These are phyloP conservation scores for Magnolia kwangsiensis DNA, from an alignment of 164 flowering plant species.

Conservation along the genomic window DNA sequence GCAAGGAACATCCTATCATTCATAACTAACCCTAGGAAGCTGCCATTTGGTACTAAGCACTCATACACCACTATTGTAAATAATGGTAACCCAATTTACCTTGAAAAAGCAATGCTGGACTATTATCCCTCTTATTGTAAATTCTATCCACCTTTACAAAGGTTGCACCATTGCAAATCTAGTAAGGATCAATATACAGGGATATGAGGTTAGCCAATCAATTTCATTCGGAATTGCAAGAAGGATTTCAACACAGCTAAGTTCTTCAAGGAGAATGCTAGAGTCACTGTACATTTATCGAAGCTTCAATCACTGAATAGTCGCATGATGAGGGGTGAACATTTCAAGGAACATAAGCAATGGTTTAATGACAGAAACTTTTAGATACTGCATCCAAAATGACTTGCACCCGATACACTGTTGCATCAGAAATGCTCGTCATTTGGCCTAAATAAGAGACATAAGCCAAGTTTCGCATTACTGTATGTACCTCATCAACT, in stretches of 20 bases:
- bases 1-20: constrained; percentile 13
- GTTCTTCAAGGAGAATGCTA: constrained; percentile 1
- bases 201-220: neutral
- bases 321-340: neutral
- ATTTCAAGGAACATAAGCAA: neutral
- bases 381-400: neutral
- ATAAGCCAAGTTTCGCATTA: neutral
- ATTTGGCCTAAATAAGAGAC: neutral
- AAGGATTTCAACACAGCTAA: constrained; percentile 2
- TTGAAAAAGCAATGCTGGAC: constrained; percentile 81
- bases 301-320: neutral
- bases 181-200: constrained; percentile 3
- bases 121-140: constrained; percentile 48
- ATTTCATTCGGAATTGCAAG: neutral
- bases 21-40: neutral
- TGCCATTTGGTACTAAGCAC: neutral
- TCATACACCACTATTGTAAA: neutral
- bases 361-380: neutral
- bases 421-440: neutral
- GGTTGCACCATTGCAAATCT: constrained; percentile 86
- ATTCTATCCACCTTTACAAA: constrained; percentile 81
- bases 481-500: constrained; percentile 69
- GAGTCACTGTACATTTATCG: neutral
- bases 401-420: neutral
- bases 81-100: constrained; percentile 29